A percentile compares a stretch with the other conserved stretches of the same genome.
phyloP scores from a whole-genome alignment of 306 rosid species.

The Oemleria cerasiformis region DNA sequence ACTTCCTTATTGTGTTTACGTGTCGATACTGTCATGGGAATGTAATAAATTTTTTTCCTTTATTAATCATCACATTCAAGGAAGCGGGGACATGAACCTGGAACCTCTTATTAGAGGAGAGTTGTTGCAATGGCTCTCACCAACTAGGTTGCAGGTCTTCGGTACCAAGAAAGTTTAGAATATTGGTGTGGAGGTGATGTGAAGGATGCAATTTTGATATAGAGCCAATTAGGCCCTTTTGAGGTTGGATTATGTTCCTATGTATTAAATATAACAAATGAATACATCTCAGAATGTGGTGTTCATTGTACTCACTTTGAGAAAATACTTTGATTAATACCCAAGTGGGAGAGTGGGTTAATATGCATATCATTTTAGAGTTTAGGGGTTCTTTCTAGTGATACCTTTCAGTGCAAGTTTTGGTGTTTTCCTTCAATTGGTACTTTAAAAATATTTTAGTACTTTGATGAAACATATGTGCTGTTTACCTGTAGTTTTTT shows the following conservation, averaged over 20 bases:
- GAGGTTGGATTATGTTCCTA: background rate
- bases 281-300: background rate
- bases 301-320: background rate
- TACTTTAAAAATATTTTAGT: background rate
- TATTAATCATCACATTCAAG: background rate
- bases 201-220: background rate
- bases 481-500: background rate
- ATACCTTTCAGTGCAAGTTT: background rate
- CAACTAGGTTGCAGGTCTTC: background rate
- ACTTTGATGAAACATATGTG: background rate
- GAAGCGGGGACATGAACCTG: background rate
- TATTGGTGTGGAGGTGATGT: background rate
- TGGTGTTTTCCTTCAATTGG: background rate
- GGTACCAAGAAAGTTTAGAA: background rate
- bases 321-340: background rate
- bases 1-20: background rate
- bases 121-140: background rate
- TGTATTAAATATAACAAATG: background rate
- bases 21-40: background rate
- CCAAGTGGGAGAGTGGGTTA: background rate
- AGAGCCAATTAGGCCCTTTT: background rate
- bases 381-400: background rate
- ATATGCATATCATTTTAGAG: background rate
- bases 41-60: background rate
- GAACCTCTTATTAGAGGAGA: background rate